Base-by-base conservation (phyloP, 345 rosid species). In the Clausena lansium region DNA sequence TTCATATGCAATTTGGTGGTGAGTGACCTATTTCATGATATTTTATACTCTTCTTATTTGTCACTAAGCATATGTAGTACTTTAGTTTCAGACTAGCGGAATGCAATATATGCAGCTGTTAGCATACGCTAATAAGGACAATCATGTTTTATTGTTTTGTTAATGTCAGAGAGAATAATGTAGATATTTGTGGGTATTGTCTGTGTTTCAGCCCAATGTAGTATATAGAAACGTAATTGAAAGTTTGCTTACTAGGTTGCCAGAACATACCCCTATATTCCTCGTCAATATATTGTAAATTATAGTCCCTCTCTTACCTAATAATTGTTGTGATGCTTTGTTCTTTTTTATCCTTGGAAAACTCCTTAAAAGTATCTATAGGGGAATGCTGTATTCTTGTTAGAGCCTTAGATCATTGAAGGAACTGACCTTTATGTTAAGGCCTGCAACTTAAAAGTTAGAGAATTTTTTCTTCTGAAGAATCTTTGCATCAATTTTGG, bases 1-100 rank as follows among this genome's bases (percentile, higher is more conserved):
- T 35, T 38, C 64, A 66, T 25, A 52, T 65, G 65, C 62, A 24
- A 35, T 61, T 65, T 76, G 78, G 78, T 65, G 78, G 78, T 76
- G 54, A 54, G 78, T 55, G 36, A 62, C 55, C 54, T 66, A 65
- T 60, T 60, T 60, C 64, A 59, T 59, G 28, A 60, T 60, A 60
- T 27, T 25, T 27, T 60, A 25, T 60, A 8, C 33, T 60, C 64
- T 27, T 2, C 27, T 27, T 60, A 4, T 27, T 60, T 60, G 5
- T 1, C 13, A 30, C 35, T 15, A 28, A 30, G 39, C 20, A 15
- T 7, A 64, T 19, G 9, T 30, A 7, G 39, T 30, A 28, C 33
- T 3, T 32, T 32, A 30, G n/a, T 64, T 33, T 32, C 15, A 2
- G 39, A 7, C 24, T 30, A 17, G 39, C 0, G 5, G 68, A 5